A percentile compares a stretch with the other conserved stretches of the same genome.
Conservation (phyloP, 257 asterid species). For the Craterostigma plantagineum region DNA sequence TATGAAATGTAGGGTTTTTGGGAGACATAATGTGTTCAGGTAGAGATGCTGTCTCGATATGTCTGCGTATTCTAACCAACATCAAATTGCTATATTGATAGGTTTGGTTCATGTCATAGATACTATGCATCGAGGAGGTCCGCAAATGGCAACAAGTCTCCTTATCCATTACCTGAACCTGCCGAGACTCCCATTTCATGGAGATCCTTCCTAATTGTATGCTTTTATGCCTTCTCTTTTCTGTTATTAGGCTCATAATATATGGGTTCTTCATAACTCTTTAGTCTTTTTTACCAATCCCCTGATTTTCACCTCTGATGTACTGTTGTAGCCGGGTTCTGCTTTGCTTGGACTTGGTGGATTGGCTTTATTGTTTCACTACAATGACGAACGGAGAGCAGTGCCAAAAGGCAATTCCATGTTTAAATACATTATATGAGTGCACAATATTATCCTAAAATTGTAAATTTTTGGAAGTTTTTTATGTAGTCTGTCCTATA, state of each 20-base stretch:
- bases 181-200: slow-evolving; percentile 22
- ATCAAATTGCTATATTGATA: slow-evolving; percentile 1
- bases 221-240: slow-evolving; percentile 17
- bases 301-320: slow-evolving; percentile 23
- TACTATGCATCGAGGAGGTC: slow-evolving; percentile 20
- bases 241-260: slow-evolving; percentile 8
- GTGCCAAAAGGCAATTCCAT: slow-evolving; percentile 52
- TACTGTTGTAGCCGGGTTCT: slow-evolving; percentile 66
- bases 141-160: slow-evolving; percentile 12
- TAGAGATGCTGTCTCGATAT: too few relatives aligned
- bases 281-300: slow-evolving; percentile 8
- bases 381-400: slow-evolving; percentile 81
- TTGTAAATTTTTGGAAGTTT: not conserved
- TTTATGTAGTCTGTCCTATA: too few relatives aligned
- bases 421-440: not conserved
- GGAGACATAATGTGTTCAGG: too few relatives aligned
- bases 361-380: slow-evolving; percentile 35
- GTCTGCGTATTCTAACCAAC: too few relatives aligned
- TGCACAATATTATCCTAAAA: not conserved
- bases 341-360: slow-evolving; percentile 66
- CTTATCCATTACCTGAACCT: slow-evolving; percentile 17
- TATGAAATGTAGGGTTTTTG: too few relatives aligned
- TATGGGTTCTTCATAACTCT: not conserved
- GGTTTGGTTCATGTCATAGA: slow-evolving; percentile 22
- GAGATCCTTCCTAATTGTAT: slow-evolving; percentile 44